phyloP scores from a whole-genome alignment of 495 filamentous ascomycete species.

The Cercophora newfieldiana region DNA sequence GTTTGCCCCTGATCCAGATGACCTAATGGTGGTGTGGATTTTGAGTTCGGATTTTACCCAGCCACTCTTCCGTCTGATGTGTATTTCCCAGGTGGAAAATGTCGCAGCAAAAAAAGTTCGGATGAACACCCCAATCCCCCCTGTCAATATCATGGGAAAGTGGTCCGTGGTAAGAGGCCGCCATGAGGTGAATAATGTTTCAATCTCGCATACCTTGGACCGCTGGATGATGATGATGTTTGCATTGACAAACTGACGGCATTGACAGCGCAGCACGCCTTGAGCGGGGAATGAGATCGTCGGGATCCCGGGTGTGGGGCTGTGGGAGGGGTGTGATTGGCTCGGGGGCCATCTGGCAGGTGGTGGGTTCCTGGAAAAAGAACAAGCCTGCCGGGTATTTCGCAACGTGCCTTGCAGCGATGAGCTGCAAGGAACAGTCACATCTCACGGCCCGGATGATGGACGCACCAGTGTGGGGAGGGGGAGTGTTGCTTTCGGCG shows the following conservation, averaged over 20 bases:
- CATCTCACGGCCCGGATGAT: background rate
- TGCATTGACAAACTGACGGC: slow-evolving; percentile 14
- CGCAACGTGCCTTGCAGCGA: slow-evolving; percentile 21
- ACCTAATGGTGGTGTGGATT: slow-evolving; percentile 12
- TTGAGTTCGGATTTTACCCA: slow-evolving; percentile 11
- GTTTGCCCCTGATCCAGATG: slow-evolving; percentile 7
- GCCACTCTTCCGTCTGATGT: background rate
- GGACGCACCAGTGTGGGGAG: background rate
- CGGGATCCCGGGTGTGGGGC: slow-evolving; percentile 7
- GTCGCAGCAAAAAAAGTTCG: background rate
- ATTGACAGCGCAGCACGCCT: background rate
- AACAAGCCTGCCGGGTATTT: slow-evolving; percentile 14
- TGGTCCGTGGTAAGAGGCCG: slow-evolving; percentile 11
- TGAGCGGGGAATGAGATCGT: slow-evolving; percentile 14
- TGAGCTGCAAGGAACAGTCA: slow-evolving; percentile 19
- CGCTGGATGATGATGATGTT: background rate
- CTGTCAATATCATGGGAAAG: background rate
- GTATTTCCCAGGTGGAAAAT: background rate
- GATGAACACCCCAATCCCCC: slow-evolving; percentile 1
- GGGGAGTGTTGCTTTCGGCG: background rate
- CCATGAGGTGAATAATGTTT: slow-evolving; percentile 22
- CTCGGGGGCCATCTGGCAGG: background rate
- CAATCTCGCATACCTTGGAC: background rate
- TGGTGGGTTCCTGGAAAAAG: slow-evolving; percentile 20
- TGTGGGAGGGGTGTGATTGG: slow-evolving; percentile 6